Base-by-base conservation (phyloP, 768 basidiomycete genomes). In the Fomitopsis serialis region DNA sequence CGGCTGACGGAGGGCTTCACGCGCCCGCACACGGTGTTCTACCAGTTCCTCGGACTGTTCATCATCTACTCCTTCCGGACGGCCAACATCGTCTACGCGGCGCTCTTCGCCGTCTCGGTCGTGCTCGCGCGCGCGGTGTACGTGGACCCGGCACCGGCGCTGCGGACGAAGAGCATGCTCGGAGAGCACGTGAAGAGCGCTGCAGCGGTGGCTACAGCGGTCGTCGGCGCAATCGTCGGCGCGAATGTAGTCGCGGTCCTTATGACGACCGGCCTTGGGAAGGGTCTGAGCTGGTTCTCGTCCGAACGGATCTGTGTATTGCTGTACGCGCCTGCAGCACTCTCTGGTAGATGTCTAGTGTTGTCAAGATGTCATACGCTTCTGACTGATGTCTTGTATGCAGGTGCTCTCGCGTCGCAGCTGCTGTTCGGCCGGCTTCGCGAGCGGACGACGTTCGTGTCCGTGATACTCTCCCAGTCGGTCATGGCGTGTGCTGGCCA, bases 211-310 rank as follows among this genome's bases (percentile, higher is more conserved):
- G 17, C 74, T 32, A 66, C 69, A 2, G 81, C 82, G 2, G 42
- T 85, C 22, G 48, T 82, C 2, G 85, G 84, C 0, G 79, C 84
- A 0, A 29, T 91, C 2, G 48, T 87, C 1, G 72, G 75, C 0
- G 83, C 89, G 0, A 94, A 96, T 58, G 54, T 77, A 1, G 76
- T 89, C 0, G 96, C 95, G 0, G 63, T 82, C 1, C 53, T 90
- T 12, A 87, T 96, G 83, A 66, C 70, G 24, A 64, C 66, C 4
- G 78, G 81, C 0, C 65, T 92, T 21, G 76, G 79, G 8, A 86
- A 80, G 67, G 77, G 81, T 0, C 80, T 96, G 80, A 89, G 88
- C 61, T 98, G 94, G 94, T 97, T 91, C 68, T 74, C 79, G 15
- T 78, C 75, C 40, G 89, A 90, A 56, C 77, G 84, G 58, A 76